Conservation (phyloP, 768 basidiomycete genomes). For the Russula vinacea region DNA sequence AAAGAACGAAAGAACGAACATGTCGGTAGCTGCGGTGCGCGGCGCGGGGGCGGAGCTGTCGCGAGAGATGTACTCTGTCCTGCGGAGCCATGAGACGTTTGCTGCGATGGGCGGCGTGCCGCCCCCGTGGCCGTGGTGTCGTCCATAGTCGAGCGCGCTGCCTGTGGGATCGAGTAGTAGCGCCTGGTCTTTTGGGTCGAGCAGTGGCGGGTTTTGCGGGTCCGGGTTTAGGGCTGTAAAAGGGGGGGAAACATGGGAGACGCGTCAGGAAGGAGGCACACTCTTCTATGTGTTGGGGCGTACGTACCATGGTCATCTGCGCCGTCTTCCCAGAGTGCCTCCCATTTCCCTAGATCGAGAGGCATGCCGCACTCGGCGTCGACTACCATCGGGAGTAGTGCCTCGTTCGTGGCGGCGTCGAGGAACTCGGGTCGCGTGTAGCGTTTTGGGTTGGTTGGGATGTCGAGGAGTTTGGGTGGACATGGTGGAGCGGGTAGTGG, state of each 20-base stretch:
- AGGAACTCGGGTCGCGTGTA: slow-evolving; percentile 86
- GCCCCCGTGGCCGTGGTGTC: slow-evolving; percentile 37
- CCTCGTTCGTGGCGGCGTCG: slow-evolving; percentile 72
- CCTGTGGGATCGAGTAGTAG: slow-evolving; percentile 66
- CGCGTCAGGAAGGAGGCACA: background rate
- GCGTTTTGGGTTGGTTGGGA: slow-evolving; percentile 85
- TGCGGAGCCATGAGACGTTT: slow-evolving; percentile 87
- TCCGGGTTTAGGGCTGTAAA: slow-evolving; percentile 62
- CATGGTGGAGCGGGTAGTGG: slow-evolving; percentile 95
- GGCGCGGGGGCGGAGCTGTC: slow-evolving; percentile 48
- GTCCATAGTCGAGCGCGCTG: slow-evolving; percentile 43
- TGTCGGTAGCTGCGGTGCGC: slow-evolving; percentile 45
- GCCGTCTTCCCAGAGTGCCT: slow-evolving; percentile 79
- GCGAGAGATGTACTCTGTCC: slow-evolving; percentile 84
- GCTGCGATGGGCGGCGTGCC: slow-evolving; percentile 47
- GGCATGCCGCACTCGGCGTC: slow-evolving; percentile 98
- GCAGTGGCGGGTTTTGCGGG: slow-evolving; percentile 49
- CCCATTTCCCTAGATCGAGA: slow-evolving; percentile 79
- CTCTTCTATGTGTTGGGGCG: background rate
- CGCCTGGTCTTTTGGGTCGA: slow-evolving; percentile 75
- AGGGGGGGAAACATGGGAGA: background rate
- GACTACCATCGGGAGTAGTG: slow-evolving; percentile 90
- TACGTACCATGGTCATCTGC: slow-evolving; percentile 63
- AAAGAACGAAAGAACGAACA: slow-evolving; percentile 42
- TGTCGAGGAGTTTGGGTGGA: slow-evolving; percentile 91